Evolutionary conservation across 495 filamentous ascomycete species (phyloP), one percentile per base, ranked within the genome.

Genomic region (Aspergillus affinis): DNA sequence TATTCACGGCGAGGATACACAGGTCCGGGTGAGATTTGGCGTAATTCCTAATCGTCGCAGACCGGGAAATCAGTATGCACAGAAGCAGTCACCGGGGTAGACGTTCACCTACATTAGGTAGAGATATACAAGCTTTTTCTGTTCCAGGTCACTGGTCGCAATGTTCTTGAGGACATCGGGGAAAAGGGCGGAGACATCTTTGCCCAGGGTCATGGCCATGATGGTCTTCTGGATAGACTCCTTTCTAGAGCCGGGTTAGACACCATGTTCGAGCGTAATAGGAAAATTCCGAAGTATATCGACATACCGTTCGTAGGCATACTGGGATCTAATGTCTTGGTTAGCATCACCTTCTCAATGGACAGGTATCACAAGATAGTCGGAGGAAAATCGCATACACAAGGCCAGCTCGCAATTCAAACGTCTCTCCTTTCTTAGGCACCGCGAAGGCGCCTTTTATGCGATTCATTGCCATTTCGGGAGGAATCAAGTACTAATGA

Each of bases 151-250:
- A 27, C 77, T 78, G 7, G 94, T 98, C 48, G 95, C 93, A 75
- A 99, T 98, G 65, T 99, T 99, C 81, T 99, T 99, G 60, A 99
- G 84, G 13, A 99, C 93, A 68, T 99, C 94, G 18, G 94, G 94
- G 74, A 99, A 99, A 41, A 99, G 81, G 29, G 92, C 90, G 52
- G 94, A 99, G 41, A 99, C 94, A 75, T 99, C 94, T 73, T 99
- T 99, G 64, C 94, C 94, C 57, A 99, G 78, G 0, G 94, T 99
- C 94, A 99, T 99, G 66, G 94, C 89, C 90, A 97, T 97, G 75
- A 99, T 99, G 44, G 94, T 99, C 79, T 96, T 98, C 74, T 98
- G 92, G 66, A 99, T 99, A 19, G 95, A 88, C 77, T 99, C 94
- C 73, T 99, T 99, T 63, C 93, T 88, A 54, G 58, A 55, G 54